These are phyloP conservation scores for Tetrahymena thermophila DNA, from an alignment of 73 alveolate genomes.

Conservation along the genomic window DNA sequence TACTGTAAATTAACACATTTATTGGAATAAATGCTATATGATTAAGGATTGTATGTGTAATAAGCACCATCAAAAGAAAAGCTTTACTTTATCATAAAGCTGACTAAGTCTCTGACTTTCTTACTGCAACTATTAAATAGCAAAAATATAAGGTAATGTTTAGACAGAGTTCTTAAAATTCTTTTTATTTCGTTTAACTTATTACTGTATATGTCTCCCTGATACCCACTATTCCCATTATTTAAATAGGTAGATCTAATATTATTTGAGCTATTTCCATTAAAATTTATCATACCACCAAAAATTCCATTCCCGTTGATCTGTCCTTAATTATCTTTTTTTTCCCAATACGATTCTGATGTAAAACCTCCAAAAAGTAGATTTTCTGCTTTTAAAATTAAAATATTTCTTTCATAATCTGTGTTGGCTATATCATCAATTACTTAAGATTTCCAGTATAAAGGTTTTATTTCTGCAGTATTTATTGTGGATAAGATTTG, in stretches of 20 bases:
- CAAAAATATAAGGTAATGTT: neutral
- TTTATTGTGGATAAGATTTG: neutral
- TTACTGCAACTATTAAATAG: neutral
- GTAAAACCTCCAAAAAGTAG: neutral
- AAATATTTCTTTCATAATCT: neutral
- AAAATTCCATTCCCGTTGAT: neutral
- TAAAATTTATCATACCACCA: neutral
- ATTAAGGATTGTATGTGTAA: neutral
- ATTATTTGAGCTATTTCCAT: neutral
- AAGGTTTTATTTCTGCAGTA: neutral
- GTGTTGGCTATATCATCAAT: neutral
- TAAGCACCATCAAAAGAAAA: neutral
- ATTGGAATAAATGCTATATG: neutral
- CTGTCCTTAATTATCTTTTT: neutral
- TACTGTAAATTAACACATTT: neutral
- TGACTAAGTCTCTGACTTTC: neutral
- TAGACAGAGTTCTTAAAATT: neutral
- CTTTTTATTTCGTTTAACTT: neutral
- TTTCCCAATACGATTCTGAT: neutral
- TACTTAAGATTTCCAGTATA: neutral
- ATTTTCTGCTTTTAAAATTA: neutral
- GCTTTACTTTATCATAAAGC: neutral
- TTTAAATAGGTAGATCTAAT: neutral
- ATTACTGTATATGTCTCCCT: neutral
- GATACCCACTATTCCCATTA: neutral